Percentiles rank a stretch among this genome's conserved stretches.
Evolutionary conservation across 192 early-diverging fungal species (phyloP).

Genomic region (Rhizophagus clarus): DNA sequence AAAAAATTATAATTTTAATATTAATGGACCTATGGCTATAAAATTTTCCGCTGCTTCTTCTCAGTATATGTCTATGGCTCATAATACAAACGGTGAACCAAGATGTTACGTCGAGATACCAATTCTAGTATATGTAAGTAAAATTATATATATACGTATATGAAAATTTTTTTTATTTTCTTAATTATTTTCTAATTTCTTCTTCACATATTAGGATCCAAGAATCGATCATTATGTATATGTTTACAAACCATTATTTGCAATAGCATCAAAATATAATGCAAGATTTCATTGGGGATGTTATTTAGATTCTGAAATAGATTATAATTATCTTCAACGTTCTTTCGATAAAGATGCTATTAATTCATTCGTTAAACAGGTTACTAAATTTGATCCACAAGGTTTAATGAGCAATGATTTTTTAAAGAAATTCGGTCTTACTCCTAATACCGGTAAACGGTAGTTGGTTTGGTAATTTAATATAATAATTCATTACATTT

Average conservation of each 20-base stretch:
- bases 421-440: background rate
- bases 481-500: too few species aligned
- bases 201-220: background rate
- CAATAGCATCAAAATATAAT: background rate
- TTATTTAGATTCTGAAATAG: background rate
- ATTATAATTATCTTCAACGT: background rate
- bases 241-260: background rate
- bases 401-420: constrained; percentile 18
- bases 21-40: background rate
- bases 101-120: background rate
- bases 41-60: background rate
- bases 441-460: background rate
- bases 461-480: too few species aligned
- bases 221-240: background rate
- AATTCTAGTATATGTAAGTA: constrained; percentile 12
- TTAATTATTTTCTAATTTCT: background rate
- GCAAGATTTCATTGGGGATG: constrained; percentile 12
- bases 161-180: background rate
- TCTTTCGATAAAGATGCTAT: background rate
- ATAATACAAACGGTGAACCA: background rate
- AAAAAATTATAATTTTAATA: background rate
- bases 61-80: constrained; percentile 11
- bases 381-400: constrained; percentile 10
- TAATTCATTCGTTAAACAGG: background rate
- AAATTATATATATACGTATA: too few species aligned